phyloP scores from a whole-genome alignment of 75 land plant genomes.

The Selaginella tamariscina region DNA sequence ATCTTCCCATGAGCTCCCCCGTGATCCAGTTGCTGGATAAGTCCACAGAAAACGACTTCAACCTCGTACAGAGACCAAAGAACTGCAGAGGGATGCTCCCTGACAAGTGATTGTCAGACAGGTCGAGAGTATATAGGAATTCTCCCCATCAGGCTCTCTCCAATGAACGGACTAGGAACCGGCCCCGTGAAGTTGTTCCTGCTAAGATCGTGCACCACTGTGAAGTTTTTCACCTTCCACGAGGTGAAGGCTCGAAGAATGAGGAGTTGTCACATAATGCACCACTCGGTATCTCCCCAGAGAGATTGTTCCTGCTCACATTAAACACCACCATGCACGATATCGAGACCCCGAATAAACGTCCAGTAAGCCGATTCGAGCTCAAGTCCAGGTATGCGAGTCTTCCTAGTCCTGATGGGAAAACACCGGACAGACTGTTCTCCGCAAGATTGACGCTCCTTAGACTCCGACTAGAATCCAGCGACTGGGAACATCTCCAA shows the following conservation, averaged over 20 bases:
- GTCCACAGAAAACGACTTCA: slow-evolving; percentile 37
- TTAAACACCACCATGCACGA: slow-evolving; percentile 56
- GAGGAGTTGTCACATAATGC: neutral
- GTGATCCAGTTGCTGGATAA: slow-evolving; percentile 38
- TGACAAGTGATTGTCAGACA: slow-evolving; percentile 32
- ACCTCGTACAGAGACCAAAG: slow-evolving; percentile 36
- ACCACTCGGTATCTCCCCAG: slow-evolving; percentile 20
- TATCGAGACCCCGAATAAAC: slow-evolving; percentile 37
- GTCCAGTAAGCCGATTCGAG: slow-evolving; percentile 22
- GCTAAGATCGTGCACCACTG: slow-evolving; percentile 55
- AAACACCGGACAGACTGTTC: slow-evolving; percentile 39
- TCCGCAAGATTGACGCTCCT: slow-evolving; percentile 47
- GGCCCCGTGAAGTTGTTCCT: slow-evolving; percentile 51
- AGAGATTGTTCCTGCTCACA: slow-evolving; percentile 44
- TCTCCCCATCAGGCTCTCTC: slow-evolving; percentile 30
- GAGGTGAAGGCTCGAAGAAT: too few species aligned
- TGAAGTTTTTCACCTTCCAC: too few species aligned
- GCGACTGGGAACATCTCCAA: slow-evolving; percentile 41
- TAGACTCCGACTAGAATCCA: slow-evolving; percentile 49
- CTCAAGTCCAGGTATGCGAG: slow-evolving; percentile 33
- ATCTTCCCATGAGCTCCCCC: slow-evolving; percentile 41
- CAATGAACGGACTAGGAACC: slow-evolving; percentile 37
- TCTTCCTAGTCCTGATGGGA: slow-evolving; percentile 25
- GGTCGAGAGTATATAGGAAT: slow-evolving; percentile 32
- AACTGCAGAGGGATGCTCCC: slow-evolving; percentile 30